These are phyloP conservation scores for Aspergillus sp. DNA, from an alignment of 2,329 filamentous ascomycete species.

Conservation along the genomic window DNA sequence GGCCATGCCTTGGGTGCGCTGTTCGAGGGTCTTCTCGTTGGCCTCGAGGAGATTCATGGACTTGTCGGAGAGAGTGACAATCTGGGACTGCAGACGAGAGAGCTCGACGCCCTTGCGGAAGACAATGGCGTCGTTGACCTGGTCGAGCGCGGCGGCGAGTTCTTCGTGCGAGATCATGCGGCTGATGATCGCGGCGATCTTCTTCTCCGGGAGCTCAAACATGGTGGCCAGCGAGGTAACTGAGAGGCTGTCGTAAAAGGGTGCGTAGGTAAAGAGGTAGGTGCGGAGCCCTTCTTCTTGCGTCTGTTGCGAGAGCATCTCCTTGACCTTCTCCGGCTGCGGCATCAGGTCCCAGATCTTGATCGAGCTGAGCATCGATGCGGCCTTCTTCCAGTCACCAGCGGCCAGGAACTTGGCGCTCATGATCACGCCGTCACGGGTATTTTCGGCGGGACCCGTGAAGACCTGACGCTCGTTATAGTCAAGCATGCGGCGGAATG, in stretches of 20 bases:
- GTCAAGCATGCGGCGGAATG: slow-evolving; percentile 96
- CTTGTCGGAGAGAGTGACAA: slow-evolving; percentile 91
- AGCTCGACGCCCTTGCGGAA: slow-evolving; percentile 99
- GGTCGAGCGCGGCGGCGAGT: slow-evolving; percentile 88
- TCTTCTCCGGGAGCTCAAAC: slow-evolving; percentile 88
- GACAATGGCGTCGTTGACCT: slow-evolving; percentile 94
- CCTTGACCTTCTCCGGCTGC: slow-evolving; percentile 84
- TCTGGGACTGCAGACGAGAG: slow-evolving; percentile 87
- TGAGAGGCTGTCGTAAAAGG: slow-evolving; percentile 95
- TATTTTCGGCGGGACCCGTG: slow-evolving; percentile 96
- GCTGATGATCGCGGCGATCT: slow-evolving; percentile 90
- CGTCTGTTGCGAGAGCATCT: slow-evolving; percentile 94
- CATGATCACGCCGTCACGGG: slow-evolving; percentile 98
- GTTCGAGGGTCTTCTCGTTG: slow-evolving; percentile 95
- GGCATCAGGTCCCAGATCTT: slow-evolving; percentile 99
- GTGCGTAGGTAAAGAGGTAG: slow-evolving; percentile 98
- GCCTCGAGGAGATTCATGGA: slow-evolving; percentile 90
- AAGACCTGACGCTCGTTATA: slow-evolving; percentile 99
- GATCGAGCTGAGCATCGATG: slow-evolving; percentile 87
- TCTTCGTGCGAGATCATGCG: slow-evolving; percentile 99
- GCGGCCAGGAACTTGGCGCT: slow-evolving; percentile 93
- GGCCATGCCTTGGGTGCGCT: slow-evolving; percentile 88
- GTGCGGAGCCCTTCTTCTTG: slow-evolving; percentile 97
- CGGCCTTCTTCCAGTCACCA: slow-evolving; percentile 97
- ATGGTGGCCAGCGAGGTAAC: slow-evolving; percentile 77